Percentiles rank a stretch among this genome's conserved stretches.
These are phyloP conservation scores for Xylaria nigripes DNA, from an alignment of 495 filamentous ascomycete species.

Conservation along the genomic window DNA sequence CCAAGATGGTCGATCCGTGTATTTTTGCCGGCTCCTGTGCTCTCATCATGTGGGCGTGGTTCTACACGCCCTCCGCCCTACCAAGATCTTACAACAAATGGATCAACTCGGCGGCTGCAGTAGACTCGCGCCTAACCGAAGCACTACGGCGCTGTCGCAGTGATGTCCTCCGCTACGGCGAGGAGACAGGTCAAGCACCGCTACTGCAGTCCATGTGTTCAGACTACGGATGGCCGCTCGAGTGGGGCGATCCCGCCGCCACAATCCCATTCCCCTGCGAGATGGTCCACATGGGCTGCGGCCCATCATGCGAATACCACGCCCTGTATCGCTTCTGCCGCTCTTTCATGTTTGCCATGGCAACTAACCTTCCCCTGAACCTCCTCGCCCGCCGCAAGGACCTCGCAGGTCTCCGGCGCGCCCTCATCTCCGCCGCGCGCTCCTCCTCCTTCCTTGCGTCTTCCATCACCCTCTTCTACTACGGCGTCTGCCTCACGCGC, in stretches of 20 bases:
- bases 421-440: constrained; percentile 53
- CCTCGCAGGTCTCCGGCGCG: constrained; percentile 30
- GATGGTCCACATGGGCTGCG: constrained; percentile 76
- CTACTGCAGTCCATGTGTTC: constrained; percentile 67
- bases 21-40: constrained; percentile 69
- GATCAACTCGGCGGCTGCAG: constrained; percentile 70
- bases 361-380: constrained; percentile 75
- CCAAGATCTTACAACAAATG: constrained; percentile 76
- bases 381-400: constrained; percentile 53
- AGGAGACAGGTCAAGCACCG: constrained; percentile 64
- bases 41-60: constrained; percentile 89
- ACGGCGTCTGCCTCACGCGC: constrained; percentile 75
- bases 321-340: constrained; percentile 60
- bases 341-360: constrained; percentile 67
- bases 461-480: constrained; percentile 81
- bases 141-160: constrained; percentile 59
- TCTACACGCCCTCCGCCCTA: constrained; percentile 62
- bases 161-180: constrained; percentile 63
- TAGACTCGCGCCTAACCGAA: constrained; percentile 70
- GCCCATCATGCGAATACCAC: constrained; percentile 71
- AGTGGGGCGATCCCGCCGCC: constrained; percentile 69
- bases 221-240: constrained; percentile 59
- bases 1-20: constrained; percentile 54
- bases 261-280: constrained; percentile 77
- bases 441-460: constrained; percentile 77